These are phyloP conservation scores for Citrus sinensis DNA, from an alignment of 345 rosid species.

Conservation along the genomic window DNA sequence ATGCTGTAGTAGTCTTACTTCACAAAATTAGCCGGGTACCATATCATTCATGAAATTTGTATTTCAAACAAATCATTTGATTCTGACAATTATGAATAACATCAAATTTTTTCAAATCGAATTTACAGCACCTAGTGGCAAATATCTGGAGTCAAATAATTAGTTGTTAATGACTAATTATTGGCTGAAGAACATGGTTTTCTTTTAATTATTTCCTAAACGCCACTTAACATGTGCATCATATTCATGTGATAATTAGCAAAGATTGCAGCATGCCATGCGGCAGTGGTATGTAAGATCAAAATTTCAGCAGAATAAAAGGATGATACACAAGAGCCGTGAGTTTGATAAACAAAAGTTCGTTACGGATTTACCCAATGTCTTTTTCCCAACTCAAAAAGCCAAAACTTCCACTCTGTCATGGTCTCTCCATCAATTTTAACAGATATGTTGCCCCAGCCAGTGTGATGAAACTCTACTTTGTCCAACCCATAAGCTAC, in stretches of 20 bases:
- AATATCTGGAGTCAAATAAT: background rate
- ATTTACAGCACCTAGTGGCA: too few relatives aligned
- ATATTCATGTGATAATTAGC: background rate
- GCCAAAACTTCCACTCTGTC: conserved; percentile 57
- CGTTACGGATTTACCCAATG: conserved; percentile 40
- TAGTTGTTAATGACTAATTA: too few relatives aligned
- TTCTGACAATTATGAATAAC: too few relatives aligned
- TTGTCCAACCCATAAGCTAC: conserved; percentile 40
- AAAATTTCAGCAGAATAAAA: background rate
- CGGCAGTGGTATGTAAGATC: background rate
- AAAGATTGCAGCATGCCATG: background rate
- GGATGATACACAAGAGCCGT: background rate
- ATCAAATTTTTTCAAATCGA: too few relatives aligned
- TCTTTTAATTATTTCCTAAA: too few relatives aligned
- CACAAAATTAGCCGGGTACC: too few relatives aligned
- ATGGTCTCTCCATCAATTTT: conserved; percentile 33
- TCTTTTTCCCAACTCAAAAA: conserved; percentile 32
- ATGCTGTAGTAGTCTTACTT: background rate
- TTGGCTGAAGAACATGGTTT: too few relatives aligned
- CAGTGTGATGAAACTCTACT: conserved; percentile 56
- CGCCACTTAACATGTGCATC: too few relatives aligned
- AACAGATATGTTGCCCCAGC: conserved; percentile 46
- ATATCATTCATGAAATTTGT: too few relatives aligned
- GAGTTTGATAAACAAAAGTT: background rate
- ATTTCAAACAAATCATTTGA: too few relatives aligned